Base-by-base conservation (phyloP, 768 basidiomycete species). In the Macrolepiota dolichaula region DNA sequence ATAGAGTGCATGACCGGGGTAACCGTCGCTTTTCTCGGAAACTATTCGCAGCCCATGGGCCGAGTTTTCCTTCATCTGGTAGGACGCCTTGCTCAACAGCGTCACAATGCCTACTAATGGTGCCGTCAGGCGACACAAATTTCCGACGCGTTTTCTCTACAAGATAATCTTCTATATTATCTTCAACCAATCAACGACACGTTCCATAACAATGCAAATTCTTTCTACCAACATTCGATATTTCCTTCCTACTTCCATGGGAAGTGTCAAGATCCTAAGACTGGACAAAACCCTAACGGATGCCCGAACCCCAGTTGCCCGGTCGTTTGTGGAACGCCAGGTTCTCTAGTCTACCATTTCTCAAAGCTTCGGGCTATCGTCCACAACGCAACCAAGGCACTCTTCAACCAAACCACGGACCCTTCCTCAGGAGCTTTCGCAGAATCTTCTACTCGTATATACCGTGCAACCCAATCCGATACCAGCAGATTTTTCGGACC, bases 271-370 rank as follows among this genome's bases (percentile, higher is more conserved):
- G 65, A 76, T 24, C 66, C 67, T 29, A 44, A 29, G 6, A 74
- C 81, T 47, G 83, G 84, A 44, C 72, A 78, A 59, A 81, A 88
- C 42, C 90, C 89, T 15, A 55, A 73, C 1, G 90, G 91, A 24
- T 92, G 91, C 65, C 90, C 90, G 9, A 89, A 91, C 65, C 88
- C 89, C 37, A 84, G 91, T 67, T 92, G 90, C 69, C 83, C 88
- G 22, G 81, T 90, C 58, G 82, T 91, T 35, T 92, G 90, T 64
- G 89, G 91, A 67, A 92, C 90, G 4, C 88, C 91, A n/a, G 89
- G 90, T 10, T 91, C 89, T 2, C 72, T 92, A 65, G 81, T 88
- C 10, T 88, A 91, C 72, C 88, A 84, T 73, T 91, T 79, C 72
- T 53, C 74, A 7, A 76, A 65, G 29, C 76, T 91, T 19, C 67